These are phyloP conservation scores for Dillenia suffruticosa DNA, from an alignment of 164 flowering plant genomes.

Conservation along the genomic window DNA sequence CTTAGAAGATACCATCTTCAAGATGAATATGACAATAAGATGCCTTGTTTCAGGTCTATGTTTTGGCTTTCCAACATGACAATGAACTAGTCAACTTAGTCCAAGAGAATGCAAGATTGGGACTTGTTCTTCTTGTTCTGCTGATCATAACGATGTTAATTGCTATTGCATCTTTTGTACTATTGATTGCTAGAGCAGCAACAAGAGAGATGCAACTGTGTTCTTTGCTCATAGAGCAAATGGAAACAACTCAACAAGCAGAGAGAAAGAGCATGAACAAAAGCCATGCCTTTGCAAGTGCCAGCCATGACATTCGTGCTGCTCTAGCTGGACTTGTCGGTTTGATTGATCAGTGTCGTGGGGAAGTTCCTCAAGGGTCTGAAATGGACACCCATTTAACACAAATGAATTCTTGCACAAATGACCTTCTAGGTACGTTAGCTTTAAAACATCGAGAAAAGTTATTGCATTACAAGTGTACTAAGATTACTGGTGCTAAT, in stretches of 20 bases:
- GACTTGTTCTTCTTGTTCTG: constrained; percentile 22
- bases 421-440: constrained; percentile 53
- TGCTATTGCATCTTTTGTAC: constrained; percentile 18
- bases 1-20: too few species aligned
- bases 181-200: constrained; percentile 24
- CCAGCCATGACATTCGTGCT: constrained; percentile 82
- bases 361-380: constrained; percentile 29
- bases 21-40: too few species aligned
- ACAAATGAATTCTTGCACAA: constrained; percentile 40
- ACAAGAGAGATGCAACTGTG: constrained; percentile 41
- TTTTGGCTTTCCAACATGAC: constrained; percentile 25
- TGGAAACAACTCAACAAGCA: constrained; percentile 76
- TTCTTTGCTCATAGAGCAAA: constrained; percentile 54
- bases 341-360: constrained; percentile 35
- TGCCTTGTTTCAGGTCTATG: constrained; percentile 30
- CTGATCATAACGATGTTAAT: constrained; percentile 22
- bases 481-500: not conserved
- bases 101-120: constrained; percentile 11
- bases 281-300: constrained; percentile 62
- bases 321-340: constrained; percentile 55
- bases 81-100: constrained; percentile 20
- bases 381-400: constrained; percentile 33
- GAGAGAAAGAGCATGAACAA: constrained; percentile 83
- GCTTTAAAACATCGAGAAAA: too few species aligned
- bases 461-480: too few species aligned